phyloP scores from a whole-genome alignment of 768 basidiomycete genomes.

The Termitomyces sp. region DNA sequence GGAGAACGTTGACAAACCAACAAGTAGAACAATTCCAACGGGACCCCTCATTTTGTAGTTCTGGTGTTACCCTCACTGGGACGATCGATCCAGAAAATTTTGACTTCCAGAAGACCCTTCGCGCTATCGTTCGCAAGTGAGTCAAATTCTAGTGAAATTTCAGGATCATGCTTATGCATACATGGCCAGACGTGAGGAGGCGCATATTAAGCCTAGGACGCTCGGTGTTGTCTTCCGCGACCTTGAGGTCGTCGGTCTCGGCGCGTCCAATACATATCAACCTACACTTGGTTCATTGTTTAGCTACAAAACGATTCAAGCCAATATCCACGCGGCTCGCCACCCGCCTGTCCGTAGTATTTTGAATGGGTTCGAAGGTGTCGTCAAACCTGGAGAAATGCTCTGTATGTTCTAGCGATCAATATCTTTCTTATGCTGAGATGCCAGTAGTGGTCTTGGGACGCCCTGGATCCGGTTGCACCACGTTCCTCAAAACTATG shows the following conservation, averaged over 20 bases:
- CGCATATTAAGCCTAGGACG: constrained; percentile 23
- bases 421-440: not conserved
- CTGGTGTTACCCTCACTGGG: constrained; percentile 15
- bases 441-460: constrained; percentile 67
- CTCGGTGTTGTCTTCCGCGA: constrained; percentile 50
- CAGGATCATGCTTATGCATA: not conserved
- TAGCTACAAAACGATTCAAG: constrained; percentile 36
- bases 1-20: constrained; percentile 17
- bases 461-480: constrained; percentile 84
- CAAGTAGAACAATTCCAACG: constrained; percentile 2
- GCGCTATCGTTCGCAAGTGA: constrained; percentile 21
- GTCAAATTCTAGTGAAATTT: not conserved
- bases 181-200: constrained; percentile 10
- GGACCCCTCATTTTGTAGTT: constrained; percentile 9
- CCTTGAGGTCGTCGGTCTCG: constrained; percentile 49
- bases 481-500: constrained; percentile 77
- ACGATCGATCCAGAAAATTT: constrained; percentile 21
- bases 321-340: constrained; percentile 36
- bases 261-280: constrained; percentile 39
- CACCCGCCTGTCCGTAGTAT: constrained; percentile 67
- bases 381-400: constrained; percentile 71
- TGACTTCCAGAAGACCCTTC: constrained; percentile 26
- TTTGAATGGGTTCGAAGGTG: constrained; percentile 58
- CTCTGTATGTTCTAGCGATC: constrained; percentile 46
- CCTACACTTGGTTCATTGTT: constrained; percentile 51